Conservation (phyloP, 441 rosid genomes). For the Croton laevigatus region DNA sequence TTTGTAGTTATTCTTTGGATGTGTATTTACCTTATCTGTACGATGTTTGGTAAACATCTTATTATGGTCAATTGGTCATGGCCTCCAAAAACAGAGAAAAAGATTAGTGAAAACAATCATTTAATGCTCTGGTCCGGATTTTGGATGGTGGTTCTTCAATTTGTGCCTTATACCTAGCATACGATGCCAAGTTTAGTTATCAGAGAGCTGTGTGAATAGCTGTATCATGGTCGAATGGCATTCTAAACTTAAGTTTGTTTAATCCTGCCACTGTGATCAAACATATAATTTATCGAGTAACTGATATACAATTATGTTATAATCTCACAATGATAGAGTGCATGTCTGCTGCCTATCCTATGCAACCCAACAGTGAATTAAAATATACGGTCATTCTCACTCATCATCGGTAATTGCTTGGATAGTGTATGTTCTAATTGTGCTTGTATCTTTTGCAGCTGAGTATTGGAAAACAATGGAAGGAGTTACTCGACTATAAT, state of each 20-base stretch:
- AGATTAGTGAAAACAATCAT: too few species aligned
- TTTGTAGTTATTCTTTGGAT: background rate
- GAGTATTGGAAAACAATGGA: conserved; percentile 93
- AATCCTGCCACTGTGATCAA: background rate
- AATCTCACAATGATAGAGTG: background rate
- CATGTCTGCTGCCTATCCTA: background rate
- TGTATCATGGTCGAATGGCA: background rate
- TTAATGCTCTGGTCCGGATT: too few species aligned
- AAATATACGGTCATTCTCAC: background rate
- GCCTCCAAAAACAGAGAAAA: too few species aligned
- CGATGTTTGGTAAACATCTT: too few species aligned
- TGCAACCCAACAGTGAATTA: background rate
- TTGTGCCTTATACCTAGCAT: too few species aligned
- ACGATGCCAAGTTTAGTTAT: too few species aligned
- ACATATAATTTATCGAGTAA: too few species aligned
- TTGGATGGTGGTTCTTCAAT: too few species aligned
- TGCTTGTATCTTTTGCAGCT: conserved; percentile 34
- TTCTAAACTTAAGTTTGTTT: background rate
- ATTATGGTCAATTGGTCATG: too few species aligned
- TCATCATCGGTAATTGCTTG: background rate
- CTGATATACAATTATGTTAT: too few species aligned
- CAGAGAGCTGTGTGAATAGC: background rate
- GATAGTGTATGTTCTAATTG: background rate
- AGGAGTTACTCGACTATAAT: conserved; percentile 63
- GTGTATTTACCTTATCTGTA: too few species aligned